These are phyloP conservation scores for Aschersonia sp. DNA, from an alignment of 2,329 filamentous ascomycete species.

Conservation along the genomic window DNA sequence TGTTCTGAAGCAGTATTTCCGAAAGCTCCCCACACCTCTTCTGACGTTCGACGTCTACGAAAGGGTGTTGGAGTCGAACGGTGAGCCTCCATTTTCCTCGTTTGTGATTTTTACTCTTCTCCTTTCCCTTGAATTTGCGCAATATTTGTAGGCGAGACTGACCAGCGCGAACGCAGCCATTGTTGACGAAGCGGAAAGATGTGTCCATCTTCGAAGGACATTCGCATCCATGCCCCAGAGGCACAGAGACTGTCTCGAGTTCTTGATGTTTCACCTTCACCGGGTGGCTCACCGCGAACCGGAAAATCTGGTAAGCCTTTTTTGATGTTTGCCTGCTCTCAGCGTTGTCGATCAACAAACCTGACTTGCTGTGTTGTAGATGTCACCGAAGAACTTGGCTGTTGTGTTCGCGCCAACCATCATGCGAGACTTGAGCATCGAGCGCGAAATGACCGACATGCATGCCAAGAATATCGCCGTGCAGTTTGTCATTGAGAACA, in stretches of 20 bases:
- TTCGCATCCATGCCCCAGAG: conserved; percentile 68
- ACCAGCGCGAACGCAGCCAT: conserved; percentile 34
- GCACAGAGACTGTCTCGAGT: conserved; percentile 83
- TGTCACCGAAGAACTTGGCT: conserved; percentile 91
- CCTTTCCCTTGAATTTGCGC: too few relatives aligned
- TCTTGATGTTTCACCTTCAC: conserved; percentile 84
- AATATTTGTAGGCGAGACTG: not conserved
- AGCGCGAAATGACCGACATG: conserved; percentile 93
- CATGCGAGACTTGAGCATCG: conserved; percentile 79
- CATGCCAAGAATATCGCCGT: conserved; percentile 84
- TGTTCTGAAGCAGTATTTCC: conserved; percentile 93
- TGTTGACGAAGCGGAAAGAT: conserved; percentile 50
- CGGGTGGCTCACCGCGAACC: conserved; percentile 70
- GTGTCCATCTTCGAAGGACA: conserved; percentile 55
- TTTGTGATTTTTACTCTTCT: too few relatives aligned
- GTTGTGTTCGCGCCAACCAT: conserved; percentile 98
- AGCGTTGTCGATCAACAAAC: too few relatives aligned
- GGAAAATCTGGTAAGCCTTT: conserved; percentile 61
- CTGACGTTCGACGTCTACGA: conserved; percentile 92
- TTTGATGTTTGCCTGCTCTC: not conserved
- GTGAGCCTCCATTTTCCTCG: conserved; percentile 29
- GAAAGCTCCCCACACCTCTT: conserved; percentile 76
- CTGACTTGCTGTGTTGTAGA: conserved; percentile 31
- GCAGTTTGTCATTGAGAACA: conserved; percentile 87
- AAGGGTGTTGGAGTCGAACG: conserved; percentile 64